A percentile compares a stretch with the other conserved stretches of the same genome.
These are phyloP conservation scores for Termitomyces sp. DNA, from an alignment of 768 basidiomycete species.

Conservation along the genomic window DNA sequence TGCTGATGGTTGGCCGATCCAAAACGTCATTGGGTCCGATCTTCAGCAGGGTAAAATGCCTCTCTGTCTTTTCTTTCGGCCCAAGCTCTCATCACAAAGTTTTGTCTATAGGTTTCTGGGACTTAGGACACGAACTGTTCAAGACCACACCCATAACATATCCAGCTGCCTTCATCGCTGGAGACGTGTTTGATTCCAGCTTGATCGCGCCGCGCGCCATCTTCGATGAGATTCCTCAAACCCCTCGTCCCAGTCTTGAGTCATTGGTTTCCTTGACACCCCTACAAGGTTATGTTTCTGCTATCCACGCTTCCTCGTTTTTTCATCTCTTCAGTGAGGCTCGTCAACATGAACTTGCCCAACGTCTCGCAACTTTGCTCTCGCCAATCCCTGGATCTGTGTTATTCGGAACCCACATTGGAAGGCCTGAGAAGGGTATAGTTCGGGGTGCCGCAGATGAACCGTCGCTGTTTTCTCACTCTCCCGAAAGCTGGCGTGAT, in stretches of 20 bases:
- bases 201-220: conserved; percentile 29
- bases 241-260: conserved; percentile 23
- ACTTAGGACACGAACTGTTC: conserved; percentile 53
- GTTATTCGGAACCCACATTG: conserved; percentile 42
- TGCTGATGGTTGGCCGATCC: conserved; percentile 29
- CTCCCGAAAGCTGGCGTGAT: conserved; percentile 31
- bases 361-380: conserved; percentile 38
- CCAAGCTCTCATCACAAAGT: background rate
- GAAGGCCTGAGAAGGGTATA: conserved; percentile 28
- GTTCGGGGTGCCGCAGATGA: background rate
- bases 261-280: conserved; percentile 40
- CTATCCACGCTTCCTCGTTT: conserved; percentile 46
- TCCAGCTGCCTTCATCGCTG: conserved; percentile 47
- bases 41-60: conserved; percentile 23
- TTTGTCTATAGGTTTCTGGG: conserved; percentile 44
- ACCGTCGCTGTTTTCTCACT: conserved; percentile 31
- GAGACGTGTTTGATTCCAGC: conserved; percentile 42
- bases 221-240: conserved; percentile 19
- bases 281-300: conserved; percentile 43
- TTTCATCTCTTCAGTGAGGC: conserved; percentile 50
- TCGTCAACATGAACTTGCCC: conserved; percentile 39
- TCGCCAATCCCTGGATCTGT: conserved; percentile 40
- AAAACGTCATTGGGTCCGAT: conserved; percentile 29
- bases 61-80: background rate
- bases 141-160: conserved; percentile 40